A percentile compares a stretch with the other conserved stretches of the same genome.
phyloP scores from a whole-genome alignment of 169 alveolate species.

The Cryptosporidium muris region DNA sequence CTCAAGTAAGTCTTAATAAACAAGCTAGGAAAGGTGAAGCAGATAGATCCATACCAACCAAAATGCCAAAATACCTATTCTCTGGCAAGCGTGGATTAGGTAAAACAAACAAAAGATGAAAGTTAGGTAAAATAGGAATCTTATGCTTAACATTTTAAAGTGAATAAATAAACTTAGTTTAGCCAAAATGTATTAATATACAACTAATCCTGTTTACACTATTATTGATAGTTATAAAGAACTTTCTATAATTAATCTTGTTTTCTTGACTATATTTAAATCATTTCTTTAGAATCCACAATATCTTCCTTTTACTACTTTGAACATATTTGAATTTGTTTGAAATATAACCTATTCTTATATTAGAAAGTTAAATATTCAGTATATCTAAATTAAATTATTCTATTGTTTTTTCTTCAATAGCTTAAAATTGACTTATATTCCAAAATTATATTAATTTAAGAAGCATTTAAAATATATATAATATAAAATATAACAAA shows the following conservation, averaged over 20 bases:
- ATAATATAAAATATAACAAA: neutral
- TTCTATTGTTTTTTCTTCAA: too few relatives aligned
- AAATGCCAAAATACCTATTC: slow-evolving; percentile 93
- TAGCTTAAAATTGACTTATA: too few relatives aligned
- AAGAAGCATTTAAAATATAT: neutral
- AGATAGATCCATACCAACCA: slow-evolving; percentile 87
- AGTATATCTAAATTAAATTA: too few relatives aligned
- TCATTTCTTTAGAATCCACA: neutral
- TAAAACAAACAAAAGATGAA: slow-evolving; percentile 90
- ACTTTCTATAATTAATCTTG: too few relatives aligned
- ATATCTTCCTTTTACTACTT: neutral
- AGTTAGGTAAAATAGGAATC: slow-evolving; percentile 12
- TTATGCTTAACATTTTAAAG: neutral
- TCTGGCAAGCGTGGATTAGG: slow-evolving; percentile 97
- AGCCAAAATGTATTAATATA: too few relatives aligned
- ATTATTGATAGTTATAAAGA: too few relatives aligned
- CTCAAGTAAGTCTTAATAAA: slow-evolving; percentile 74
- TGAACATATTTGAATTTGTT: too few relatives aligned
- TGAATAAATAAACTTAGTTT: neutral
- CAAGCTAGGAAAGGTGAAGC: slow-evolving; percentile 86
- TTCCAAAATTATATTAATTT: neutral
- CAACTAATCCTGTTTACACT: too few relatives aligned
- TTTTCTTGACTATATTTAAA: neutral
- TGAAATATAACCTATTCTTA: too few relatives aligned
- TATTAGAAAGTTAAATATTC: too few relatives aligned